These are phyloP conservation scores for Rhizophora mangle DNA, from an alignment of 345 rosid species.

Conservation along the genomic window DNA sequence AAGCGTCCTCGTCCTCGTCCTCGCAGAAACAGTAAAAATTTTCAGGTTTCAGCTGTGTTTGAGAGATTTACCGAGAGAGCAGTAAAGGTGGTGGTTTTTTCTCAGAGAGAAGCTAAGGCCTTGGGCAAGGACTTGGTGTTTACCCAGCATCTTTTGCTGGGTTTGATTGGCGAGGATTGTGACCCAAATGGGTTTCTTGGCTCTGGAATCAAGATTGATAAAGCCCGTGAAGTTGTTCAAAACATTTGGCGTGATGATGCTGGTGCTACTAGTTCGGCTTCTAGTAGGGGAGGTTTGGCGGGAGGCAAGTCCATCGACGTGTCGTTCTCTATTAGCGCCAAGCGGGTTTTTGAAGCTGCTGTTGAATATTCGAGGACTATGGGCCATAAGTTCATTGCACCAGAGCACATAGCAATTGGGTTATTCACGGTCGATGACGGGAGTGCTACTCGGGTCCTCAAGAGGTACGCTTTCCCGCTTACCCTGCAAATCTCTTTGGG, in stretches of 20 bases:
- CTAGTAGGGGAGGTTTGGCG: constrained; percentile 4
- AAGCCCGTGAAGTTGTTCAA: constrained; percentile 68
- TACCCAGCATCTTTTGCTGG: constrained; percentile 75
- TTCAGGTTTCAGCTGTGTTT: constrained; percentile 65
- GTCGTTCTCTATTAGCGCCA: constrained; percentile 75
- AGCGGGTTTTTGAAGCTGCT: constrained; percentile 93
- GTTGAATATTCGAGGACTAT: constrained; percentile 82
- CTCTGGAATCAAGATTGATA: constrained; percentile 59
- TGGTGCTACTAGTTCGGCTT: constrained; percentile 14
- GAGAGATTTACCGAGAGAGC: constrained; percentile 89
- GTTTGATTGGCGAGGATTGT: constrained; percentile 73
- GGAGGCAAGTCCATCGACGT: constrained; percentile 31
- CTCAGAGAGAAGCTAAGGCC: constrained; percentile 76
- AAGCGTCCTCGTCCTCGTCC: constrained; percentile 21
- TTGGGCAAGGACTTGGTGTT: constrained; percentile 82
- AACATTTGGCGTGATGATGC: constrained; percentile 50
- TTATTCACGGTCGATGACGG: constrained; percentile 93
- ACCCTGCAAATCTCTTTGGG: neutral
- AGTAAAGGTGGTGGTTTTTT: constrained; percentile 68
- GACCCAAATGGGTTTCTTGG: constrained; percentile 83
- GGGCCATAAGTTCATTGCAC: constrained; percentile 83
- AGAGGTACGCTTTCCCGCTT: constrained; percentile 45
- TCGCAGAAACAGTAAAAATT: constrained; percentile 38
- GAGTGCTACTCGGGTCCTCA: constrained; percentile 67
- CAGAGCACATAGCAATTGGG: constrained; percentile 88